phyloP scores from a whole-genome alignment of 257 asterid species.

The Henckelia pumila region DNA sequence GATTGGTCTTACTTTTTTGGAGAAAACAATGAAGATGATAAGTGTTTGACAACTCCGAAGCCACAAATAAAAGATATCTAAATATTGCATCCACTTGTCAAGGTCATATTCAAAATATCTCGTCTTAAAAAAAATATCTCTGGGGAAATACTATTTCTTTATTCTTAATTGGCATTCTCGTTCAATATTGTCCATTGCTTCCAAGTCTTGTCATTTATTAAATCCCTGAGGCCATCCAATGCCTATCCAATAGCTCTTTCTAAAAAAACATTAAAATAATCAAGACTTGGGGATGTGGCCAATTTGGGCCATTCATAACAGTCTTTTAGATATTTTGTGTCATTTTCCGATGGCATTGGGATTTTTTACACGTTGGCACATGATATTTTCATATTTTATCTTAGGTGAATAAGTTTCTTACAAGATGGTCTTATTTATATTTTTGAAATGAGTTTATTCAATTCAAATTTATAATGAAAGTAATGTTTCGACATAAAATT shows the following conservation, averaged over 20 bases:
- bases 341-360: conserved; percentile 18
- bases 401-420: too few species aligned
- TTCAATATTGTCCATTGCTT: conserved; percentile 30
- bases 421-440: too few species aligned
- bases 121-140: conserved; percentile 27
- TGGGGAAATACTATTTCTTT: conserved; percentile 1
- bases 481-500: too few species aligned
- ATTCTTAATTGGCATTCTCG: conserved; percentile 19
- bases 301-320: conserved; percentile 52
- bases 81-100: conserved; percentile 54
- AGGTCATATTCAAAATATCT: conserved; percentile 68
- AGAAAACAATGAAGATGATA: too few species aligned
- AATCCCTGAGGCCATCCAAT: background rate
- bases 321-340: conserved; percentile 49
- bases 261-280: background rate
- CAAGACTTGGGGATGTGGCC: conserved; percentile 45
- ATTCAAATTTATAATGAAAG: too few species aligned
- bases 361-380: conserved; percentile 16
- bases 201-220: background rate
- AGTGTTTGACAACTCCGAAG: conserved; percentile 38
- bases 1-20: background rate
- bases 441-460: too few species aligned
- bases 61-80: conserved; percentile 42
- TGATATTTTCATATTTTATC: background rate
- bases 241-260: conserved; percentile 21